phyloP scores from a whole-genome alignment of 768 basidiomycete species.

The Agaricus subrufescens region DNA sequence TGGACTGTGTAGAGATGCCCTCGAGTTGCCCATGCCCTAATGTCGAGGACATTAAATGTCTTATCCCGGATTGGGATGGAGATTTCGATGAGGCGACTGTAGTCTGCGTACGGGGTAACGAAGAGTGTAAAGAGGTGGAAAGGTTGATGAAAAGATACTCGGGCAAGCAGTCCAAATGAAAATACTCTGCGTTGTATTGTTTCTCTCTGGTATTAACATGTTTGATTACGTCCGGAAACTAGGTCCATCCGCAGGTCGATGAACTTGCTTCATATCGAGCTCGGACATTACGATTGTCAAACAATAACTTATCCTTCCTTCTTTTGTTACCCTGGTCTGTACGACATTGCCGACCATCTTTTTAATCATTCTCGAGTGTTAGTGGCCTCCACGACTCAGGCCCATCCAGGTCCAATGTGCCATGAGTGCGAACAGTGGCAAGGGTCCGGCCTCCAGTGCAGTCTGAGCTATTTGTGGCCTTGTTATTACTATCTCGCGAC shows the following conservation, averaged over 20 bases:
- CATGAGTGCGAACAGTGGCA: background rate
- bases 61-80: conserved; percentile 58
- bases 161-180: conserved; percentile 24
- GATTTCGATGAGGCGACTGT: conserved; percentile 50
- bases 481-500: background rate
- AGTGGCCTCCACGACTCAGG: conserved; percentile 1
- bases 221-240: background rate
- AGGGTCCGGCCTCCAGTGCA: background rate
- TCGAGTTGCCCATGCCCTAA: conserved; percentile 78
- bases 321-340: background rate
- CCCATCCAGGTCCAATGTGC: background rate
- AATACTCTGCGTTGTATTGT: background rate
- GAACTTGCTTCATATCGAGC: background rate
- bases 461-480: background rate
- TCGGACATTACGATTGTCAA: no score
- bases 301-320: no score
- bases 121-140: conserved; percentile 61
- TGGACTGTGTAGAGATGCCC: conserved; percentile 60
- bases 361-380: background rate
- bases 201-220: background rate
- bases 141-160: conserved; percentile 39
- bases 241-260: background rate
- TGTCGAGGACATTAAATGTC: conserved; percentile 71
- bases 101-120: conserved; percentile 62
- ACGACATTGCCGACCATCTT: background rate